Percentiles rank a stretch among this genome's conserved stretches.
phyloP scores from a whole-genome alignment of 1,284 basidiomycete species.

The Moniliella sp. region DNA sequence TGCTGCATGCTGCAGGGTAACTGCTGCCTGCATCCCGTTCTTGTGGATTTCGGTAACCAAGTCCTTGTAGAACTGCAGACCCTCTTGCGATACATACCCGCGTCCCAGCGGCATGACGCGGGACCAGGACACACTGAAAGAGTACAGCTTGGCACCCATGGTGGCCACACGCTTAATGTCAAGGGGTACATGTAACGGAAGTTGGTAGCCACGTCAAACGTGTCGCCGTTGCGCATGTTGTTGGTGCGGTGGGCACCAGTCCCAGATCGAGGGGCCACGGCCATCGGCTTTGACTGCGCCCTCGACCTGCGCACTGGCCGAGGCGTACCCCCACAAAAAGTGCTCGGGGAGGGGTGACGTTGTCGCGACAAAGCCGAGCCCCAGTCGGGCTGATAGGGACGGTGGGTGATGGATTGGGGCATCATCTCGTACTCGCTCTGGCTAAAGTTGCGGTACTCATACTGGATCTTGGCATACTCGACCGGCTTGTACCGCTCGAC shows the following conservation, averaged over 20 bases:
- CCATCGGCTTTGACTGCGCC: constrained; percentile 3
- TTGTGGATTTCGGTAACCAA: constrained; percentile 5
- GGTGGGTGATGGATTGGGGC: too few relatives aligned
- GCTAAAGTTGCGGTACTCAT: too few relatives aligned
- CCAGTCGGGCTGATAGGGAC: too few relatives aligned
- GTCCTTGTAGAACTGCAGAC: constrained; percentile 7
- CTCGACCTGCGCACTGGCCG: too few relatives aligned
- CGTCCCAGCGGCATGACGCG: constrained; percentile 9
- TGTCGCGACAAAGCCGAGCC: too few relatives aligned
- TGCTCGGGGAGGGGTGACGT: too few relatives aligned
- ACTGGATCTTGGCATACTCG: too few relatives aligned
- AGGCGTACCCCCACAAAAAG: too few relatives aligned
- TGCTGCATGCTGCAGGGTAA: constrained; percentile 2
- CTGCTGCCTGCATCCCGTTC: constrained; percentile 8
- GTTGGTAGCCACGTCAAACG: constrained; percentile 9
- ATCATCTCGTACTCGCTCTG: too few relatives aligned
- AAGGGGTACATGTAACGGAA: constrained; percentile 8
- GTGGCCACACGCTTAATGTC: constrained; percentile 9
- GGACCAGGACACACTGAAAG: constrained; percentile 12
- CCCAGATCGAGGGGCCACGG: constrained; percentile 5
- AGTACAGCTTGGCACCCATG: constrained; percentile 11
- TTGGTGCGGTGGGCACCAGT: constrained; percentile 5
- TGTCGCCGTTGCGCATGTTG: too few relatives aligned
- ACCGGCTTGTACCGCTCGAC: too few relatives aligned
- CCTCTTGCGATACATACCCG: constrained; percentile 6